Percentiles rank a stretch among this genome's conserved stretches.
Conservation (phyloP, 139 green algal genomes). For the Volvox africanus region DNA sequence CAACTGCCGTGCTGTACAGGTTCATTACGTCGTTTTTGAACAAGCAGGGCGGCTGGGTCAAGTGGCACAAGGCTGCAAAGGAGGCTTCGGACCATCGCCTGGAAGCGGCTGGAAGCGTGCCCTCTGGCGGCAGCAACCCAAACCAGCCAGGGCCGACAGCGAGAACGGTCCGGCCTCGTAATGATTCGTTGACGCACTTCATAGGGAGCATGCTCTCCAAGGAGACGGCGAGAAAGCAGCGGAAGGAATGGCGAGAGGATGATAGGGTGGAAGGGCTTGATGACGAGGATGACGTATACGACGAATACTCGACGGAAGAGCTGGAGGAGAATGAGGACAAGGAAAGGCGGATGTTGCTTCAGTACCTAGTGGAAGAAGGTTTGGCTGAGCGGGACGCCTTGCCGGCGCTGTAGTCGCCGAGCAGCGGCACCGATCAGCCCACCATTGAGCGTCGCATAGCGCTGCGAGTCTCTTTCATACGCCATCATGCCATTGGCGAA, state of each 20-base stretch:
- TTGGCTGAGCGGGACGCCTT: constrained; percentile 13
- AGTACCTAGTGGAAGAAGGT: constrained; percentile 31
- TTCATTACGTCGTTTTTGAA: constrained; percentile 63
- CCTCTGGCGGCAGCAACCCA: not conserved
- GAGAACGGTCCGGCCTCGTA: not conserved
- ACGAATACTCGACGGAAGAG: not conserved
- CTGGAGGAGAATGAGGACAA: not conserved
- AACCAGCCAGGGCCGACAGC: not conserved
- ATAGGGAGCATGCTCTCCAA: constrained; percentile 27
- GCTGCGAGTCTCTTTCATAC: no score
- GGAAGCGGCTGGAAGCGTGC: not conserved
- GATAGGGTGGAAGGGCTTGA: constrained; percentile 14
- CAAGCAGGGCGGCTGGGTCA: constrained; percentile 55
- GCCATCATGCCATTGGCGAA: no score
- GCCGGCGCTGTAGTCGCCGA: not conserved
- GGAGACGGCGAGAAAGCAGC: not conserved
- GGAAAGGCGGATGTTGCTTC: constrained; percentile 4
- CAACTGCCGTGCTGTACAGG: not conserved
- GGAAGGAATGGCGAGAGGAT: not conserved
- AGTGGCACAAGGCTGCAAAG: constrained; percentile 42
- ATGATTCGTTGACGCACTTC: not conserved
- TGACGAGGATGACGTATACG: not conserved
- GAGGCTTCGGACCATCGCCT: not conserved
- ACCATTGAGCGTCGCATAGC: no score
- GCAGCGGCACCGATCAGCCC: no score